A percentile compares a stretch with the other conserved stretches of the same genome.
phyloP scores from a whole-genome alignment of 1,284 basidiomycete genomes.

The Ceratobasidium sp. region DNA sequence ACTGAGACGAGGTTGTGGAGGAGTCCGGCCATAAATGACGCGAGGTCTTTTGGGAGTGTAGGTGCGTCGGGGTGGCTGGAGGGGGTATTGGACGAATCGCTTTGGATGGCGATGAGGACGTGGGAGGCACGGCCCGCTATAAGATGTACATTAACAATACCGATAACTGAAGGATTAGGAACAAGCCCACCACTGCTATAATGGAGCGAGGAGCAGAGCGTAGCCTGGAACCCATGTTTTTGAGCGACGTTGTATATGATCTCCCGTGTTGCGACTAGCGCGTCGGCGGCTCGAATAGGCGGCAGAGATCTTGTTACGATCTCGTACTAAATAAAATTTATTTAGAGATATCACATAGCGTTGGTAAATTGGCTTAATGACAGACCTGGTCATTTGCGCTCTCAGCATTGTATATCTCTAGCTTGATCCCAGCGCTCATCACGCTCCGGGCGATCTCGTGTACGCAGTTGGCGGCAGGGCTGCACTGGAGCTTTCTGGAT shows the following conservation, averaged over 20 bases:
- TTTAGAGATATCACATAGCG: not conserved
- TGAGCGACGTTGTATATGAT: conserved; percentile 73
- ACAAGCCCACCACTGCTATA: no score
- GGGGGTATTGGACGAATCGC: conserved; percentile 52
- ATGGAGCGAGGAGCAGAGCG: conserved; percentile 75
- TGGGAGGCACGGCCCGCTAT: conserved; percentile 73
- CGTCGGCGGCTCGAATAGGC: conserved; percentile 76
- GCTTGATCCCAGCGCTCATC: conserved; percentile 62
- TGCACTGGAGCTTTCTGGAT: conserved; percentile 60
- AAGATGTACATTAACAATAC: no score
- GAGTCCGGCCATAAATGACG: conserved; percentile 65
- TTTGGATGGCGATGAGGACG: conserved; percentile 72
- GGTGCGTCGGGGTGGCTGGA: conserved; percentile 48
- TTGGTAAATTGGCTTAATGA: not conserved
- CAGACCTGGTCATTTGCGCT: conserved; percentile 75
- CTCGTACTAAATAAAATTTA: conserved; percentile 74
- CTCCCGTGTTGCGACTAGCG: conserved; percentile 74
- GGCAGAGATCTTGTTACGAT: conserved; percentile 73
- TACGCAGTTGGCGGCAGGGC: conserved; percentile 51
- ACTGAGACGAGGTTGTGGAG: conserved; percentile 70
- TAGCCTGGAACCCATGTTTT: conserved; percentile 74
- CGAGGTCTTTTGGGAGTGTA: conserved; percentile 55
- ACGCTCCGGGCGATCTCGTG: conserved; percentile 69
- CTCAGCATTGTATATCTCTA: conserved; percentile 73
- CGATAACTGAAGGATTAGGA: no score